Evolutionary conservation across 352 stramenopile species (phyloP).

Genomic region (Saprolegnia diclina): DNA sequence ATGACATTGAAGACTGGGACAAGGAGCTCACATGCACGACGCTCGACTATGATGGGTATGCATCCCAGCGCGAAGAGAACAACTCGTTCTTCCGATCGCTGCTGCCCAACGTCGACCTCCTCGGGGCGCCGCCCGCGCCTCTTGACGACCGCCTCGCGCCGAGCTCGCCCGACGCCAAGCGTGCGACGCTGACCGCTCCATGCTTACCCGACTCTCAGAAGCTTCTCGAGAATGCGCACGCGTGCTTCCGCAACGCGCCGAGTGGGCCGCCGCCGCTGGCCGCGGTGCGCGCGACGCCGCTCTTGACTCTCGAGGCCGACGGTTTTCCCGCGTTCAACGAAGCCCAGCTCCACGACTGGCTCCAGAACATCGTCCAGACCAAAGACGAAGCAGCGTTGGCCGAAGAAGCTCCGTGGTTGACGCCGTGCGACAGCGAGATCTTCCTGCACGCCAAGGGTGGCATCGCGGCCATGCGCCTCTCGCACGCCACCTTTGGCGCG

Average conservation of each 20-base stretch:
- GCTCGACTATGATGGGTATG: conserved; percentile 3
- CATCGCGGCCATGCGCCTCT: conserved; percentile 56
- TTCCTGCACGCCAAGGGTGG: conserved; percentile 27
- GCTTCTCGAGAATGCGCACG: conserved; percentile 6
- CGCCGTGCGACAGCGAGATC: too few relatives aligned
- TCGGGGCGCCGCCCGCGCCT: neutral
- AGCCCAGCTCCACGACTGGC: conserved; percentile 69
- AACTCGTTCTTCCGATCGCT: conserved; percentile 25
- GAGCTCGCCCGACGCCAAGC: neutral
- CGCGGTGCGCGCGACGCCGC: neutral
- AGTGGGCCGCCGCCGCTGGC: neutral
- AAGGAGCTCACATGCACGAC: conserved; percentile 10
- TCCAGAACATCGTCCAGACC: conserved; percentile 47
- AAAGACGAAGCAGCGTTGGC: conserved; percentile 43
- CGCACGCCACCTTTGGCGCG: conserved; percentile 53
- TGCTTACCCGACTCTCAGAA: conserved; percentile 7
- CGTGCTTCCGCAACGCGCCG: neutral
- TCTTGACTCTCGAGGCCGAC: conserved; percentile 30
- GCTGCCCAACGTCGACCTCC: neutral
- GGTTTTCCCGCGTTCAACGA: conserved; percentile 58
- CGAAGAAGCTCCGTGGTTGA: conserved; percentile 44
- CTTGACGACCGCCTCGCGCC: neutral
- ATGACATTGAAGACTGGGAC: conserved; percentile 25
- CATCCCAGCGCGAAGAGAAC: conserved; percentile 20
- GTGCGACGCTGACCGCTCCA: neutral